Evolutionary conservation across 352 stramenopile genomes (phyloP), one percentile per base, ranked within the genome.

Genomic region (Pythium sukuiense): DNA sequence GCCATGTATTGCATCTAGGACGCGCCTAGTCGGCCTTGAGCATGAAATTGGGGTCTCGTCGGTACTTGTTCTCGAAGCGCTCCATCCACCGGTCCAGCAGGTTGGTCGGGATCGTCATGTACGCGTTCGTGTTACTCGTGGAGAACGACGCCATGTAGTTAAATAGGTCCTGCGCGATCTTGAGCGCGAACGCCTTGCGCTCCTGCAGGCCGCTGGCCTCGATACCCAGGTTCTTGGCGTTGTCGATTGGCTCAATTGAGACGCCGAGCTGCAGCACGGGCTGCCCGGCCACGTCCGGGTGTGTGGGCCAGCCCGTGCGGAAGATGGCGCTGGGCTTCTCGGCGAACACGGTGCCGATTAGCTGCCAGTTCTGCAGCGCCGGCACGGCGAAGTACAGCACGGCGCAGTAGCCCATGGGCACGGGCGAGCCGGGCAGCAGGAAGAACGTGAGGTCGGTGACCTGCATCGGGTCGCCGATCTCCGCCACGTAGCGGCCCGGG

Each of bases 151-250:
- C 76, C 82, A 96, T 91, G 67, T 83, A 96, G 63, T 90, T 89
- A 65, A 90, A 96, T 50, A 96, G 72, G 67, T 96, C 84, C 58
- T 83, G 67, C n/a, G 85, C 87, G 71, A 96, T 94, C 72, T 94
- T 93, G 72, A 89, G 86, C 30, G 85, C 87, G 43, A 94, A 87
- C 57, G 78, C 67, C 52, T 83, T 81, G 59, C 80, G 72, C 52
- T 81, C 71, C 18, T 69, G 61, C 45, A 74, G 62, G 2, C 76
- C 76, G 33, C 68, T 77, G 14, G 65, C 71, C 55, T 78, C 70
- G 18, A 83, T 83, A 32, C 75, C 76, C 46, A 83, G 62, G 41
- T 83, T 83, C 58, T 72, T 70, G 54, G 80, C 72, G 24, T 71
- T 83, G 48, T 83, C 76, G 2, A 79, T 55, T 20, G 65, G 71